A percentile compares a stretch with the other conserved stretches of the same genome.
phyloP scores from a whole-genome alignment of 140 eudicot species.

The Anethum foeniculum region DNA sequence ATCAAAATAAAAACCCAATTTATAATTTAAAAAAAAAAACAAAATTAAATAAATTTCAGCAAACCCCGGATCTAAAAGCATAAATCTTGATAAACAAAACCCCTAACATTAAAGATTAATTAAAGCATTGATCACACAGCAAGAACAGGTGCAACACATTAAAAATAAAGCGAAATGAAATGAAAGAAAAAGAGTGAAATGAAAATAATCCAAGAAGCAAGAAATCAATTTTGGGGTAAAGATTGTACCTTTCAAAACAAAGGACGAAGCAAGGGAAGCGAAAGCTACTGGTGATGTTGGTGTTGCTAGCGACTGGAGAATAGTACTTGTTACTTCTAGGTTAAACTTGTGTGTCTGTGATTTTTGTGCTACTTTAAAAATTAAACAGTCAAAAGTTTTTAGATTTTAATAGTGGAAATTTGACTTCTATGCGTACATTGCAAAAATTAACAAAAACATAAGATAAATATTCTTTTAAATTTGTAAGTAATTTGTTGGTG shows the following conservation, averaged over 20 bases:
- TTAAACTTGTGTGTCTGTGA: neutral
- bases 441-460: too few species aligned
- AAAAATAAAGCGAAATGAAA: neutral
- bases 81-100: neutral
- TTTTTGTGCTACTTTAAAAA: neutral
- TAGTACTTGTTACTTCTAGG: neutral
- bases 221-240: neutral
- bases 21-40: neutral
- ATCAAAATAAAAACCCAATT: neutral
- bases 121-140: neutral
- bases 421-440: too few species aligned
- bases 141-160: neutral
- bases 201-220: neutral
- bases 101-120: neutral
- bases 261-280: neutral
- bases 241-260: neutral
- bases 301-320: conserved; percentile 2
- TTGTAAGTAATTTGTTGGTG: too few species aligned
- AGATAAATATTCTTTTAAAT: too few species aligned
- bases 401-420: neutral
- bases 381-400: neutral
- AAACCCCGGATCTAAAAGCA: conserved; percentile 9
- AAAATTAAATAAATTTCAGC: neutral
- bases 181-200: neutral
- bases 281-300: neutral